Evolutionary conservation across 176 grass and related monocot genomes (phyloP).

Genomic region (Eleusine indica): DNA sequence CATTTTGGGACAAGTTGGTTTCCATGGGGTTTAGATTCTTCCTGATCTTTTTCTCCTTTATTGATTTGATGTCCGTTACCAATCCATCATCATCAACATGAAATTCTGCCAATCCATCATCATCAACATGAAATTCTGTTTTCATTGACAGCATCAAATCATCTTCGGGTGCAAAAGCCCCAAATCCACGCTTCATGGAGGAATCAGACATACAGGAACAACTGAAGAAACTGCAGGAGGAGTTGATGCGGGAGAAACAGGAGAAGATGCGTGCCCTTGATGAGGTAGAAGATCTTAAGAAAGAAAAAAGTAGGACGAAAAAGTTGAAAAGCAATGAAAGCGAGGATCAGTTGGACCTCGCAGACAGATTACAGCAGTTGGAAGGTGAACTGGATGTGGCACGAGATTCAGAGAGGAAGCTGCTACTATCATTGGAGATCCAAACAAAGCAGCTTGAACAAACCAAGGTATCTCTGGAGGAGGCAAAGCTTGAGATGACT

Average conservation of each 20-base stretch:
- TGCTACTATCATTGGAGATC: constrained; percentile 51
- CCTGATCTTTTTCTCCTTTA: neutral
- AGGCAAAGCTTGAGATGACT: constrained; percentile 76
- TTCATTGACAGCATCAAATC: constrained; percentile 31
- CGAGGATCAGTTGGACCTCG: constrained; percentile 36
- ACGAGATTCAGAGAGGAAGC: constrained; percentile 77
- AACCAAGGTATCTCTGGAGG: constrained; percentile 75
- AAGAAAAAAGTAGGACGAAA: constrained; percentile 1
- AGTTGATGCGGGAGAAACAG: constrained; percentile 65
- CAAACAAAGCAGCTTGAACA: constrained; percentile 79
- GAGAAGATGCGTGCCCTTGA: constrained; percentile 58
- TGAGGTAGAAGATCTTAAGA: constrained; percentile 34
- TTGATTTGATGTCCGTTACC: constrained; percentile 17
- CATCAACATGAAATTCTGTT: constrained; percentile 27
- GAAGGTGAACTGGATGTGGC: constrained; percentile 64
- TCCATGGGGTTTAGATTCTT: constrained; percentile 45
- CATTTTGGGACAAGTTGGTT: constrained; percentile 4
- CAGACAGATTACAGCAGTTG: constrained; percentile 47
- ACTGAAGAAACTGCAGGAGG: constrained; percentile 62
- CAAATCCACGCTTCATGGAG: neutral
- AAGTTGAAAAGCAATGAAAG: constrained; percentile 36
- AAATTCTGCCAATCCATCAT: constrained; percentile 40
- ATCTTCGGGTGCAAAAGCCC: constrained; percentile 33
- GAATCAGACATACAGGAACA: constrained; percentile 53
- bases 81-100: constrained; percentile 41